Conservation (phyloP, 2,329 filamentous ascomycete genomes). For the Aurifilum marmelostoma region DNA sequence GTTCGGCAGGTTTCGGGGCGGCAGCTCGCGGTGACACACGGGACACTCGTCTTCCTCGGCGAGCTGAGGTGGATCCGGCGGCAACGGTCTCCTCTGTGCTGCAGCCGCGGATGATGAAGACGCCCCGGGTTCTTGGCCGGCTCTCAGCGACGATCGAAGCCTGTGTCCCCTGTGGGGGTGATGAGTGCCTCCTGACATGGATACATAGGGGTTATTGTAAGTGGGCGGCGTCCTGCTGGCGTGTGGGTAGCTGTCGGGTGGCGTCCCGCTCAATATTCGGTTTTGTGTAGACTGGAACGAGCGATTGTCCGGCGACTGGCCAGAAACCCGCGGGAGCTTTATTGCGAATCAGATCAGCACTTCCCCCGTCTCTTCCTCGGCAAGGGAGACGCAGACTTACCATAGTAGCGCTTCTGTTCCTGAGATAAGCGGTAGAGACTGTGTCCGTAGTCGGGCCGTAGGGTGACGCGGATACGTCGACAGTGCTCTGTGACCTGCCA, state of each 20-base stretch:
- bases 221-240: slow-evolving; percentile 10
- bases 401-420: slow-evolving; percentile 54
- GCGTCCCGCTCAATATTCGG: slow-evolving; percentile 46
- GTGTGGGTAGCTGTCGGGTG: slow-evolving; percentile 41
- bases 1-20: slow-evolving; percentile 57
- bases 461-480: slow-evolving; percentile 31
- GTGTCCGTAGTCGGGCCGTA: slow-evolving; percentile 28
- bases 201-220: neutral
- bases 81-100: slow-evolving; percentile 42
- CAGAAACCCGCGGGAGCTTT: slow-evolving; percentile 20
- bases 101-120: slow-evolving; percentile 39
- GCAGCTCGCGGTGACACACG: slow-evolving; percentile 73
- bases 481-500: slow-evolving; percentile 51
- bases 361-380: no score
- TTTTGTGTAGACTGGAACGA: slow-evolving; percentile 42
- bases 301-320: slow-evolving; percentile 16
- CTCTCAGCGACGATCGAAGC: slow-evolving; percentile 40
- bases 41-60: slow-evolving; percentile 80
- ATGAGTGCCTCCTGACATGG: neutral
- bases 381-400: slow-evolving; percentile 42
- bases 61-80: slow-evolving; percentile 52
- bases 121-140: slow-evolving; percentile 37
- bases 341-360: neutral
- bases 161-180: slow-evolving; percentile 23
- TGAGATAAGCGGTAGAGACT: slow-evolving; percentile 43